Evolutionary conservation across 1,284 basidiomycete genomes (phyloP).

Genomic region (Boletellus sp.): DNA sequence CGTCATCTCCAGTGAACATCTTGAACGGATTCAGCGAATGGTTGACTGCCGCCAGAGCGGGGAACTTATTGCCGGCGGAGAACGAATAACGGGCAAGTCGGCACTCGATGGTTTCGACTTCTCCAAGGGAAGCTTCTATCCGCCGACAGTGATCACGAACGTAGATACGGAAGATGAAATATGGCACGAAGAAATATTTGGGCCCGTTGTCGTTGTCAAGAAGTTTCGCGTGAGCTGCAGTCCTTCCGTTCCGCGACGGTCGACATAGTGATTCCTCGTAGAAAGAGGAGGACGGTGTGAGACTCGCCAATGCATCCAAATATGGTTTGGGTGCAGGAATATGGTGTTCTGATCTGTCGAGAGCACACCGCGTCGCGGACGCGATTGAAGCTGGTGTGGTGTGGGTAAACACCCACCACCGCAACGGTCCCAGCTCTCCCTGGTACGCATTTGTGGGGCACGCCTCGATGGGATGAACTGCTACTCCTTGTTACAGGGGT

Average conservation of each 20-base stretch:
- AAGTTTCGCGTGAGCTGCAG: slow-evolving; percentile 51
- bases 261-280: slow-evolving; percentile 24
- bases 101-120: slow-evolving; percentile 67
- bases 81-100: slow-evolving; percentile 56
- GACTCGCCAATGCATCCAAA: slow-evolving; percentile 68
- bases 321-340: slow-evolving; percentile 80
- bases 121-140: slow-evolving; percentile 65
- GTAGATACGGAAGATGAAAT: slow-evolving; percentile 57
- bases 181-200: slow-evolving; percentile 82
- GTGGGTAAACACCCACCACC: slow-evolving; percentile 85
- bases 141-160: slow-evolving; percentile 68
- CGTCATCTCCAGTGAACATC: slow-evolving; percentile 63
- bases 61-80: slow-evolving; percentile 60
- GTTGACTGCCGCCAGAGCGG: slow-evolving; percentile 46
- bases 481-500: slow-evolving; percentile 48
- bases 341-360: slow-evolving; percentile 72
- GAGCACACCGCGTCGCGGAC: slow-evolving; percentile 66
- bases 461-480: slow-evolving; percentile 1
- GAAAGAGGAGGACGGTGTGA: slow-evolving; percentile 63
- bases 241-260: background rate
- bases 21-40: slow-evolving; percentile 60
- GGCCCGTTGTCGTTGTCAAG: slow-evolving; percentile 70
- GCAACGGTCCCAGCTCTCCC: slow-evolving; percentile 83
- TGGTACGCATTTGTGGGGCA: slow-evolving; percentile 48
- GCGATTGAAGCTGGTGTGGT: slow-evolving; percentile 70